Conservation (phyloP, 2,329 filamentous ascomycete genomes). For the Calonectria multiphialidica region DNA sequence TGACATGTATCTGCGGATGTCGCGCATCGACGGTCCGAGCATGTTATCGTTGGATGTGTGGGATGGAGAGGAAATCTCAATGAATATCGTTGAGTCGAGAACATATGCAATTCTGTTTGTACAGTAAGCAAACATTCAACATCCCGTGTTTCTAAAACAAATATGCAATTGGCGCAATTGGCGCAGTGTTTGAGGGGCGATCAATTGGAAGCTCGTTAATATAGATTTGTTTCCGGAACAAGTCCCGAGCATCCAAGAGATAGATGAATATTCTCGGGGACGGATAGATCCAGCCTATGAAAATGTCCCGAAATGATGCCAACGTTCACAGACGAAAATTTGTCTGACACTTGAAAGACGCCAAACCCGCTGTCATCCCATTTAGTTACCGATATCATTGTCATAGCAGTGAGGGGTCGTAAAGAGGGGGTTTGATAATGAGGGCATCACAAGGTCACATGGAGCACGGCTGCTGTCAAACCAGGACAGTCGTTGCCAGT, state of each 20-base stretch:
- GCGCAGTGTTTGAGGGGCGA: not conserved
- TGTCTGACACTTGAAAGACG: slow-evolving; percentile 9
- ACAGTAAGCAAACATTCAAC: not conserved
- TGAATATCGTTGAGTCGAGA: not conserved
- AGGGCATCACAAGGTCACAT: slow-evolving; percentile 1
- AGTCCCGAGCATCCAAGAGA: slow-evolving; percentile 10
- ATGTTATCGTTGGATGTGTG: not conserved
- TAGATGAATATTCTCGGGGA: not conserved
- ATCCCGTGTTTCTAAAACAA: slow-evolving; percentile 1
- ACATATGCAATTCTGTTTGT: not conserved
- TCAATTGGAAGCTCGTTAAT: slow-evolving; percentile 7
- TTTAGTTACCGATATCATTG: slow-evolving; percentile 8
- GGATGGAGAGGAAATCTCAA: slow-evolving; percentile 17
- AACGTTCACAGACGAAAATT: slow-evolving; percentile 3
- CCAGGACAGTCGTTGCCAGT: not conserved
- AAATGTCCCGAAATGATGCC: not conserved
- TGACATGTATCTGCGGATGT: slow-evolving; percentile 19
- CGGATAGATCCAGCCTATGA: not conserved
- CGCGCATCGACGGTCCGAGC: not conserved
- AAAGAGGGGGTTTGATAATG: slow-evolving; percentile 4
- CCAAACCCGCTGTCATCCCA: slow-evolving; percentile 10
- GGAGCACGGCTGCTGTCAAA: not conserved
- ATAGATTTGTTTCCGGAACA: not conserved
- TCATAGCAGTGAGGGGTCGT: slow-evolving; percentile 10
- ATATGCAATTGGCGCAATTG: slow-evolving; percentile 11